Evolutionary conservation across 345 rosid species (phyloP).

Genomic region (Brassica napus): Da-Ae NC_063444.1:520501-521000

Average conservation of each 20-base stretch:
- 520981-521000: neutral
- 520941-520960: slow-evolving; percentile 30
- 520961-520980: slow-evolving; percentile 15
- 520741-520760: slow-evolving; percentile 14
- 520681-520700: neutral
- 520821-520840: neutral
- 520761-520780: neutral
- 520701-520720: neutral
- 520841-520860: neutral
- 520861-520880: neutral
- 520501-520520: neutral
- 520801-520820: slow-evolving; percentile 8
- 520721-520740: neutral
- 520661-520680: neutral
- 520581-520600: neutral
- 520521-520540: neutral
- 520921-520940: slow-evolving; percentile 27
- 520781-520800: neutral
- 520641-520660: neutral
- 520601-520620: neutral
- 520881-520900: slow-evolving; percentile 19
- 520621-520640: neutral
- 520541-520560: neutral
- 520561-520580: neutral
- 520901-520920: neutral